A percentile compares a stretch with the other conserved stretches of the same genome.
Conservation (phyloP, 768 basidiomycete genomes). For the Mycena latifolia region DNA sequence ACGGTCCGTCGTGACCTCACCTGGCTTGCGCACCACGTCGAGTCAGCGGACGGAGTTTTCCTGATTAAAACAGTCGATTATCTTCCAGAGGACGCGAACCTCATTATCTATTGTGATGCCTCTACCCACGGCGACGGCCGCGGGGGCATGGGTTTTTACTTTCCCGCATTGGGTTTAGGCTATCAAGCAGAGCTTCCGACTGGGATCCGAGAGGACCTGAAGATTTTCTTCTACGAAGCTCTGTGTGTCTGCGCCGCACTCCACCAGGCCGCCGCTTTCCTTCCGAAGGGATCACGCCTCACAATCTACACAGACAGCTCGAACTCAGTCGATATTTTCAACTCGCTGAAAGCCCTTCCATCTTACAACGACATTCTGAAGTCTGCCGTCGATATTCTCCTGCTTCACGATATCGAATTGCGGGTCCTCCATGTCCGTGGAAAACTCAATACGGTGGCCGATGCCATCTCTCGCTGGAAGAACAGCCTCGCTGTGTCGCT, state of each 20-base stretch:
- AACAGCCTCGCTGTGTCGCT: conserved; percentile 12
- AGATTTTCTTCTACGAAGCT: conserved; percentile 47
- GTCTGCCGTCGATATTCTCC: conserved; percentile 30
- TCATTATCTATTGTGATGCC: conserved; percentile 39
- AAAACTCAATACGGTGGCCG: conserved; percentile 41
- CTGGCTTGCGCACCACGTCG: conserved; percentile 47
- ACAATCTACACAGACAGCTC: conserved; percentile 40
- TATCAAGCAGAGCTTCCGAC: conserved; percentile 30
- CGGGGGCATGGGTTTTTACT: conserved; percentile 43
- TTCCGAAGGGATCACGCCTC: neutral
- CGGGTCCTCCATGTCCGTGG: conserved; percentile 40
- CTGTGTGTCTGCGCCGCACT: conserved; percentile 36
- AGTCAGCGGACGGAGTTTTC: conserved; percentile 32
- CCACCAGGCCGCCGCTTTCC: neutral
- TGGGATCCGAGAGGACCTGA: neutral
- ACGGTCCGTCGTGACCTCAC: conserved; percentile 39
- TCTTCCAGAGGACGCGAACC: conserved; percentile 26
- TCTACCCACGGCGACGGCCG: conserved; percentile 29
- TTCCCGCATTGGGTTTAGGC: conserved; percentile 10
- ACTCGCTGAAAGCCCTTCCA: conserved; percentile 16
- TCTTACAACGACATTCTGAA: conserved; percentile 39
- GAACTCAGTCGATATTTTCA: conserved; percentile 42
- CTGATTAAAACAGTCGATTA: conserved; percentile 39
- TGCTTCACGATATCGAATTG: conserved; percentile 31
- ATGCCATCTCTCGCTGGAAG: conserved; percentile 41